Base-by-base conservation (phyloP, 2,329 filamentous ascomycete species). In the Talaromyces sp. region DNA sequence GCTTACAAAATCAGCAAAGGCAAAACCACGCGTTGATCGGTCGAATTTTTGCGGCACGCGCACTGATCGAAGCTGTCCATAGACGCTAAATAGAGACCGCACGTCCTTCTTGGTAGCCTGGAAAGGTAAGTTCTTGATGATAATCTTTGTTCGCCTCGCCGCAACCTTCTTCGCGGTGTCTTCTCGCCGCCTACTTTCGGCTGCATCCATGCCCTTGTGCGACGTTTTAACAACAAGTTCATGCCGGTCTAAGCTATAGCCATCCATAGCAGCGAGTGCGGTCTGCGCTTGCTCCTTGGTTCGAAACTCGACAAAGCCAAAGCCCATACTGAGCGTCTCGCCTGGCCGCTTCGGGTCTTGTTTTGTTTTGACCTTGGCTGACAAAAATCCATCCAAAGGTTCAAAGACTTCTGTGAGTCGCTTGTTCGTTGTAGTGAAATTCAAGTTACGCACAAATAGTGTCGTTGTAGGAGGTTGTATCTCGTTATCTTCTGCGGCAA, bases 81-180 rank as follows among this genome's bases (percentile, higher is more conserved):
- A 98, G 40, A 91, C 88, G 64, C 90, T 87, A 74, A 98, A 93
- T 50, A 98, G 83, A 59, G 89, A 83, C 65, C 91, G 87, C 62
- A 99, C 84, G 74, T 99, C 95, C 76, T 96, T 95, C 81, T 96
- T 97, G 59, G 88, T 89, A 56, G 91, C 89, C 80, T 98, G 92
- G 80, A 99, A 99, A 23, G 95, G 94, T 76, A 99, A 80, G 81
- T 99, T 99, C 83, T 98, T 99, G 81, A 99, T 89, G 77, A 98
- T 89, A 72, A 99, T 89, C 83, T 98, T 98, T 55, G 93, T 97
- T 67, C 87, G 85, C 72, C 88, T 86, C 16, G 85, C 85, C 28
- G 90, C 87, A 57, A 85, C 79, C 76, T 94, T 96, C 82, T 92
- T 96, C 57, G 89, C 87, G 66, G 85, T 87, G 72, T 98, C 92